Percentiles rank a stretch among this genome's conserved stretches.
These are phyloP conservation scores for Croton setiger DNA, from an alignment of 441 rosid species.

Conservation along the genomic window DNA sequence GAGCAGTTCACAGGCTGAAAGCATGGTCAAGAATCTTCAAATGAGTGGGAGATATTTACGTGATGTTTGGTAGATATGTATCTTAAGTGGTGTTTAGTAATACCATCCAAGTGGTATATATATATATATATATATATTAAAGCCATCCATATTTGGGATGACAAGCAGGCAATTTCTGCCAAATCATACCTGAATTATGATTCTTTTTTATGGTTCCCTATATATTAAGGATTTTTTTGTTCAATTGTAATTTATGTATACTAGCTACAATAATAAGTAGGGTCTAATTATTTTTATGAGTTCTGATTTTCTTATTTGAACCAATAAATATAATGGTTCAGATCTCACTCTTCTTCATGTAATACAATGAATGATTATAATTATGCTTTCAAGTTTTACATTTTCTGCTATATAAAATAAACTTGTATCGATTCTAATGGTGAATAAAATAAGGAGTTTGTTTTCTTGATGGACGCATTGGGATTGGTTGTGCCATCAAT, in stretches of 20 bases:
- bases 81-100: no score
- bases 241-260: constrained; percentile 26
- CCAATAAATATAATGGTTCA: constrained; percentile 28
- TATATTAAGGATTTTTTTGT: constrained; percentile 30
- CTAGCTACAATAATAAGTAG: constrained; percentile 11
- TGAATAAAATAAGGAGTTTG: no score
- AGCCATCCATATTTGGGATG: background rate
- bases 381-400: background rate
- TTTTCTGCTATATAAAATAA: background rate
- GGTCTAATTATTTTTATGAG: constrained; percentile 17
- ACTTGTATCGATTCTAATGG: no score
- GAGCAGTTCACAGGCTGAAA: constrained; percentile 74
- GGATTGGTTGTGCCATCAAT: no score
- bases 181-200: constrained; percentile 1
- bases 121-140: background rate
- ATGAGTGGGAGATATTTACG: constrained; percentile 85
- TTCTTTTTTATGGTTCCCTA: background rate
- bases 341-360: constrained; percentile 16
- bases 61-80: constrained; percentile 64
- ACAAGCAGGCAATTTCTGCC: constrained; percentile 8
- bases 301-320: constrained; percentile 17
- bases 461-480: no score
- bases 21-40: constrained; percentile 92
- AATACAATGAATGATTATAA: background rate
- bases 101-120: background rate